Evolutionary conservation across 73 alveolate species (phyloP).

Genomic region (Paramecium bursaria): DNA sequence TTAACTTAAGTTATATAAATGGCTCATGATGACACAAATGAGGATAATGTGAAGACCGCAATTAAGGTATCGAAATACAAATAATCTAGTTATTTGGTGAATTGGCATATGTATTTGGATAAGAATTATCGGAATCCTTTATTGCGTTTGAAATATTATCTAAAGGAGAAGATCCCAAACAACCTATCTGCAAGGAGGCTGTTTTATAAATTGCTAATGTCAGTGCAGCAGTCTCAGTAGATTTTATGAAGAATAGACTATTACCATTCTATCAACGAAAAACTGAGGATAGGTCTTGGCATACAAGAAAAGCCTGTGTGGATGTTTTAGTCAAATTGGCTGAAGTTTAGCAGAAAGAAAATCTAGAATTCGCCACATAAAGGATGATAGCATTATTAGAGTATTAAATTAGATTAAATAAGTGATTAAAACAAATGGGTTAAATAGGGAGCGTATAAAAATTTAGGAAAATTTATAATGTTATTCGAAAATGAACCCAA

Average conservation of each 20-base stretch:
- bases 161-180: conserved; percentile 46
- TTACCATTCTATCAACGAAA: conserved; percentile 32
- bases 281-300: conserved; percentile 84
- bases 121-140: conserved; percentile 32
- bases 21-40: conserved; percentile 56
- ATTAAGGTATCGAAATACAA: not conserved
- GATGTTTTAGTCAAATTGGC: conserved; percentile 82
- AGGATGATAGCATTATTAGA: conserved; percentile 70
- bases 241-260: conserved; percentile 40
- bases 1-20: conserved; percentile 24
- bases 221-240: not conserved
- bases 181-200: conserved; percentile 38
- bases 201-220: conserved; percentile 15
- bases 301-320: conserved; percentile 87
- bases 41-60: conserved; percentile 35
- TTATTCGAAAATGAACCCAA: not conserved
- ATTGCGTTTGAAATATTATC: conserved; percentile 28
- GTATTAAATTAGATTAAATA: conserved; percentile 75
- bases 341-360: conserved; percentile 72
- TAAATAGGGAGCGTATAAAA: conserved; percentile 77
- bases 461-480: conserved; percentile 75
- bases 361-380: conserved; percentile 36
- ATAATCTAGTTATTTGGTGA: conserved; percentile 58
- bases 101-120: conserved; percentile 51
- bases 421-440: conserved; percentile 83